Evolutionary conservation across 2,329 filamentous ascomycete species (phyloP), one percentile per base, ranked within the genome.

Genomic region (Hortaea werneckii): DNA sequence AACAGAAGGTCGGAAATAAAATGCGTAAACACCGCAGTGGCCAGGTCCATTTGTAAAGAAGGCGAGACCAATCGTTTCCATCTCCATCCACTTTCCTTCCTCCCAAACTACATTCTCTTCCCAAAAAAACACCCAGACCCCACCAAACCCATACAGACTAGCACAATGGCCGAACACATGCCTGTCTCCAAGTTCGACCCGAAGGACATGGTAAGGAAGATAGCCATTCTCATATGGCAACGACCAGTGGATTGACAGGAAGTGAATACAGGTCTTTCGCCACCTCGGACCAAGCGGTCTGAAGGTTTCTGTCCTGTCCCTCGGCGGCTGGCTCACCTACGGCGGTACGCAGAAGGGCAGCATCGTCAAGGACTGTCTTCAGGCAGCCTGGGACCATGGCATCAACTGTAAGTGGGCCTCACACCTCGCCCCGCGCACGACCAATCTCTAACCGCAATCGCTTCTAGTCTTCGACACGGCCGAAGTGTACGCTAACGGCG

Each of bases 401-500:
- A 69, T 73, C 59, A 73, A 74, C 59, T 72, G 37, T 39, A 26
- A n/a, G 37, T 39, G 20, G 5, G 2, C 13, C 10, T 39, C 2
- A 39, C 2, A 39, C 13, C 20, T 72, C n/a, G 4, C 32, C 8
- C 8, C 32, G 32, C 32, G 32, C 32, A 4, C 2, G 32, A 35
- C 9, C 32, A 35, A 9, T 9, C 32, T 9, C n/a, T 35, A 4
- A 35, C 32, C 32, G n/a, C 8, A 9, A n/a, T 35, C 32, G 9
- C 13, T 29, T 35, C 9, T 12, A 12, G n/a, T 37, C 39, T 70
- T 69, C 54, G 67, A 73, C 49, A 73, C 71, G 7, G 71, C 71
- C n/a, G 70, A 74, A 58, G 58, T 64, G 30, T 81, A 80, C 56
- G 68, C 73, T 50, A 74, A 67, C 5, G 79, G 80, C 48, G 71